Conservation (phyloP, 164 flowering plant genomes). For the Macadamia integrifolia region DNA sequence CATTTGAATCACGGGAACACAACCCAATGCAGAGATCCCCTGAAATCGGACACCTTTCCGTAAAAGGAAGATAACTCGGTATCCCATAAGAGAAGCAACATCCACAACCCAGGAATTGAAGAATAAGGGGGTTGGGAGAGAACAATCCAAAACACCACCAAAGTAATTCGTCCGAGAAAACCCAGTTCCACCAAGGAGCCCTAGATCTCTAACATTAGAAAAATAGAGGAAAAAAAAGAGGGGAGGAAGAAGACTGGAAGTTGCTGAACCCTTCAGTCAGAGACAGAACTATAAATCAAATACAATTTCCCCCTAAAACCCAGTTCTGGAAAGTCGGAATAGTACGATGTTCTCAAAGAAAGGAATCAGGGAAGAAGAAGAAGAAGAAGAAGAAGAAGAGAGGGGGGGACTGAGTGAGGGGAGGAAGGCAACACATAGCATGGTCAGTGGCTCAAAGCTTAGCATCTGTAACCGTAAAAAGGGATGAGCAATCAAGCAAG, state of each 20-base stretch:
- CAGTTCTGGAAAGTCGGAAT: background rate
- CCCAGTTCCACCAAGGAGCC: conserved; percentile 6
- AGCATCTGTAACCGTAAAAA: too few relatives aligned
- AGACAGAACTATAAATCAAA: background rate
- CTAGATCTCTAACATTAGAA: too few relatives aligned
- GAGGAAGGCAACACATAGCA: too few relatives aligned
- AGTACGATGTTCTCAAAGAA: background rate
- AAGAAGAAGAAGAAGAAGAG: too few relatives aligned
- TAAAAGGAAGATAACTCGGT: background rate
- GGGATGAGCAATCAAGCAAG: too few relatives aligned
- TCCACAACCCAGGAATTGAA: too few relatives aligned
- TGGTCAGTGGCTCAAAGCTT: too few relatives aligned
- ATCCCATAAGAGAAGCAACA: background rate
- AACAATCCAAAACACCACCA: conserved; percentile 4
- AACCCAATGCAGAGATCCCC: background rate
- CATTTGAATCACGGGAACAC: background rate
- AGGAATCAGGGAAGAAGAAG: background rate
- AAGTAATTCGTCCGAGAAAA: conserved; percentile 6
- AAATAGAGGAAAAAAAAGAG: too few relatives aligned
- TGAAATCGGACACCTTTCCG: background rate
- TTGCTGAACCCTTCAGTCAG: background rate
- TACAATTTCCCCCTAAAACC: background rate
- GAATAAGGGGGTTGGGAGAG: background rate
- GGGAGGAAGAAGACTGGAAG: too few relatives aligned
- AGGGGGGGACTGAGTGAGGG: too few relatives aligned